A percentile compares a stretch with the other conserved stretches of the same genome.
phyloP scores from a whole-genome alignment of 345 rosid species.

The Cardamine resedifolia region DNA sequence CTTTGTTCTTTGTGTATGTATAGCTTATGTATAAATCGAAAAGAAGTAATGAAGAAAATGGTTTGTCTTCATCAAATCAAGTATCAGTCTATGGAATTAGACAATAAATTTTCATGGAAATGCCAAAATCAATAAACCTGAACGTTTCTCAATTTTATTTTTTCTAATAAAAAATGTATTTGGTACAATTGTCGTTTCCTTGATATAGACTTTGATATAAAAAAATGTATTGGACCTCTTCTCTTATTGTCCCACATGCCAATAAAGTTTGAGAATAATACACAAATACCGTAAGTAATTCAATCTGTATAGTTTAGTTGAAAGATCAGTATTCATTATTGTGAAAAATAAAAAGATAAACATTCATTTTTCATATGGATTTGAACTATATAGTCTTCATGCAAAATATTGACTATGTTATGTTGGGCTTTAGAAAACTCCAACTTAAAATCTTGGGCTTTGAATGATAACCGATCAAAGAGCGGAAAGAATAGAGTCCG shows the following conservation, averaged over 20 bases:
- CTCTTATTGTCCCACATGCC: neutral
- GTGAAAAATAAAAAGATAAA: no score
- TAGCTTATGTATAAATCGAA: neutral
- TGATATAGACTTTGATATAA: neutral
- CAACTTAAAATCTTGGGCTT: neutral
- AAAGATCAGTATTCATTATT: no score
- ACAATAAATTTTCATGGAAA: neutral
- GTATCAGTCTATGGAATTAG: neutral
- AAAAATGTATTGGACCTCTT: neutral
- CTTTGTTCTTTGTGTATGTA: neutral
- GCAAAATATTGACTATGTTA: neutral
- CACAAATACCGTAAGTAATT: no score
- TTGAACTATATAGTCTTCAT: neutral
- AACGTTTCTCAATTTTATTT: neutral
- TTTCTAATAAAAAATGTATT: neutral
- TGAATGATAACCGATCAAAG: neutral
- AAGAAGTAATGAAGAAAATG: neutral
- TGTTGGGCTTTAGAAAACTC: neutral
- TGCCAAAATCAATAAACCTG: no score
- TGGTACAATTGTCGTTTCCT: neutral
- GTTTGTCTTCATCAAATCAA: neutral
- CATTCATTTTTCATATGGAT: neutral
- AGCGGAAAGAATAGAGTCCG: neutral
- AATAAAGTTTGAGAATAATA: neutral
- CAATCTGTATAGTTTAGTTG: no score